Evolutionary conservation across 1,284 basidiomycete species (phyloP).

Genomic region (Phlebopus sp.): DNA sequence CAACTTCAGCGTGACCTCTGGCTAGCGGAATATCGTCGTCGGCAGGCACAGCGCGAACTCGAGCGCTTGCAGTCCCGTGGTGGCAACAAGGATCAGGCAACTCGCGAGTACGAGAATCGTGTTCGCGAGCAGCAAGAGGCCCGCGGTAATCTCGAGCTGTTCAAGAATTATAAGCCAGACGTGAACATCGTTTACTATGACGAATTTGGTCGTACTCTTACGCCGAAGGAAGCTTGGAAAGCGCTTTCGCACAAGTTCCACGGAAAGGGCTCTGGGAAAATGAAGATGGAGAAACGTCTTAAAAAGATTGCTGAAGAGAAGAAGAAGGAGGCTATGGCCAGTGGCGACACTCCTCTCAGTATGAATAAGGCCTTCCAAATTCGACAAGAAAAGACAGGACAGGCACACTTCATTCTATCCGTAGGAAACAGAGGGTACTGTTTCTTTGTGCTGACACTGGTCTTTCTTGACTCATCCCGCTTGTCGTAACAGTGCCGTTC

Average conservation of each 20-base stretch:
- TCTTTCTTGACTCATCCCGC: constrained; percentile 11
- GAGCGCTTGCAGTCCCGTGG: constrained; percentile 76
- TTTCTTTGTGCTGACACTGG: background rate
- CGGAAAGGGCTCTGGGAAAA: constrained; percentile 89
- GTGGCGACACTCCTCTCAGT: constrained; percentile 89
- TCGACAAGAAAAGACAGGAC: constrained; percentile 87
- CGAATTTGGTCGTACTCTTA: constrained; percentile 88
- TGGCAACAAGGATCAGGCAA: constrained; percentile 88
- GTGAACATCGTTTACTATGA: constrained; percentile 97
- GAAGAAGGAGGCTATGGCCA: constrained; percentile 87
- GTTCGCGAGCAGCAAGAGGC: constrained; percentile 90
- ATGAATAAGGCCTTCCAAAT: constrained; percentile 91
- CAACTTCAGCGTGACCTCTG: constrained; percentile 89
- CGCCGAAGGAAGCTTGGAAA: constrained; percentile 97
- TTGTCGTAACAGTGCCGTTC: constrained; percentile 64
- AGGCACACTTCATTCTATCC: constrained; percentile 91
- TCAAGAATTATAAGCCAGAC: constrained; percentile 95
- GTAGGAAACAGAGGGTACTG: constrained; percentile 90
- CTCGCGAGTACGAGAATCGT: constrained; percentile 93
- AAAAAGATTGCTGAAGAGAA: constrained; percentile 94
- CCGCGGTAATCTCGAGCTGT: constrained; percentile 77
- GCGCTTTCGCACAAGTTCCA: constrained; percentile 94
- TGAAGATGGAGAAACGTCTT: constrained; percentile 91
- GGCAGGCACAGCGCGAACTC: constrained; percentile 75
- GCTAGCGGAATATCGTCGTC: constrained; percentile 81